Percentiles rank a stretch among this genome's conserved stretches.
Conservation (phyloP, 192 early-diverging fungal species). For the Mortierella antarctica region DNA sequence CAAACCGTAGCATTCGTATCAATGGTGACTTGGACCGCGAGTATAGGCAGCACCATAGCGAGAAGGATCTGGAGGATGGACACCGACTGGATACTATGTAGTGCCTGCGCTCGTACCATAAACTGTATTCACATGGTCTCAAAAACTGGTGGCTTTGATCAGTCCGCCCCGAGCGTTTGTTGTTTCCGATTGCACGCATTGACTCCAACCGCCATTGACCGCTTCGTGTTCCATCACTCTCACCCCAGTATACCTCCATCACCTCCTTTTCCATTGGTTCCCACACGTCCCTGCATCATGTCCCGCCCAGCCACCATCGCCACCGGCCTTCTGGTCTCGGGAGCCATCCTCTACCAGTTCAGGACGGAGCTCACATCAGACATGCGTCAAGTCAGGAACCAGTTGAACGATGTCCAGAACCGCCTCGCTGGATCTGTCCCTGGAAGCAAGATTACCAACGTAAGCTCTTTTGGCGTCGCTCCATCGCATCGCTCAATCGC, state of each 20-base stretch:
- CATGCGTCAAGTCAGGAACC: conserved; percentile 47
- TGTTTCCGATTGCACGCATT: background rate
- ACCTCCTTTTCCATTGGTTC: background rate
- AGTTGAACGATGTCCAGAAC: conserved; percentile 51
- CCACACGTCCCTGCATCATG: conserved; percentile 14
- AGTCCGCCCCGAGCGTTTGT: background rate
- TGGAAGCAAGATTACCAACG: conserved; percentile 49
- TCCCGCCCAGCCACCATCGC: conserved; percentile 50
- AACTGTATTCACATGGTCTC: background rate
- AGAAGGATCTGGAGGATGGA: conserved; percentile 12
- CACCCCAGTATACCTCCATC: background rate
- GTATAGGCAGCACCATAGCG: background rate
- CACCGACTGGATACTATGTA: background rate
- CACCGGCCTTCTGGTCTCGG: conserved; percentile 48
- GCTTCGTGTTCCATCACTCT: too few species aligned
- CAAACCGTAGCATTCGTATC: conserved; percentile 13
- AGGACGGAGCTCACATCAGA: conserved; percentile 47
- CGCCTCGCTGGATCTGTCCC: conserved; percentile 52
- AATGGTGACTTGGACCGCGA: conserved; percentile 26
- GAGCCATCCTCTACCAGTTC: conserved; percentile 52
- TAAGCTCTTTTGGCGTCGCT: conserved; percentile 8
- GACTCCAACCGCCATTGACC: too few species aligned
- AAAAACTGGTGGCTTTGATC: background rate
- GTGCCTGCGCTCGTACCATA: too few species aligned
- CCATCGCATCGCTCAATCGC: background rate